Evolutionary conservation across 495 filamentous ascomycete genomes (phyloP), one percentile per base, ranked within the genome.

Genomic region (Daldinia loculata): DNA sequence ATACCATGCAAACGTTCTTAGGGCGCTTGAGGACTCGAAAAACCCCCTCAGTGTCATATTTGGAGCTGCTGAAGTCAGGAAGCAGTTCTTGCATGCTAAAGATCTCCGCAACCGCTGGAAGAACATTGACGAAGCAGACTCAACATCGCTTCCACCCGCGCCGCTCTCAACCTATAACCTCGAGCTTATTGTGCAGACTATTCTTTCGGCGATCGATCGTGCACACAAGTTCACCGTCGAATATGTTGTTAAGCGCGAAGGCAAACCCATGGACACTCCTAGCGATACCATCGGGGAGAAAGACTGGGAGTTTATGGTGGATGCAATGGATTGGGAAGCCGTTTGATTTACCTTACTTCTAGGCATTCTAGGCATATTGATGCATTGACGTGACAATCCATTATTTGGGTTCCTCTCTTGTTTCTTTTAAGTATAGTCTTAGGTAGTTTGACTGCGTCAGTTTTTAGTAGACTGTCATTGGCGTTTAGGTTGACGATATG

Each of bases 61-160:
- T 12, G 88, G 88, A 0, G 72, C 34, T 0, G 82, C 83, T 0
- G 78, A 81, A 9, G 83, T 87, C 2, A 76, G 79, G 14, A 68
- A 67, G 11, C 83, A 88, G 60, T 75, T 91, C n/a, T 77, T 77
- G 17, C 74, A 82, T 41, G 89, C 89, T 1, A 91, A 91, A 72
- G 88, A 90, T 52, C 79, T 90, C 24, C 79, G 89, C 5, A 91
- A 91, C 68, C 81, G 86, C 4, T 91, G 89, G 89, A 91, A 91
- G 78, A 84, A 86, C 26, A 88, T 86, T 0, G 83, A 84, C 27
- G 80, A 84, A 14, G 72, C 74, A 9, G 74, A 76, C 39, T 24
- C 63, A 4, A 75, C 75, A 11, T 66, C 53, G 63, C 77, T 79
- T 4, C 67, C 66, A 34, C 71, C 80, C 0, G 74, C 75, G 22